These are phyloP conservation scores for Dothistroma pini DNA, from an alignment of 2,329 filamentous ascomycete genomes.

Conservation along the genomic window DNA sequence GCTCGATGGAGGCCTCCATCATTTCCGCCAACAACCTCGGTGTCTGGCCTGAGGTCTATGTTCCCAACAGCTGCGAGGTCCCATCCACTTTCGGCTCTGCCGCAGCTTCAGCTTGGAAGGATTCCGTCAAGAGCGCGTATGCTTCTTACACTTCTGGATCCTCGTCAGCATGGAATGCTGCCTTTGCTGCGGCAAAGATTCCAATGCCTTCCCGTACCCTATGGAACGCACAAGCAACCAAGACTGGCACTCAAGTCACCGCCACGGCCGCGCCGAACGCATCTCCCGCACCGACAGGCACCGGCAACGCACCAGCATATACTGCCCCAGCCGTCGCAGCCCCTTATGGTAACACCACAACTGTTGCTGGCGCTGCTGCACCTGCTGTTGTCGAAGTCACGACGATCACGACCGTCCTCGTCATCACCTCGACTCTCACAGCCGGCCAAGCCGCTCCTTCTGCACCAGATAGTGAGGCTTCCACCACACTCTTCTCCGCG, in stretches of 20 bases:
- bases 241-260: conserved; percentile 2
- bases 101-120: conserved; percentile 17
- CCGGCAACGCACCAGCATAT: background rate
- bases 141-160: conserved; percentile 17
- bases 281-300: background rate
- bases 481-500: background rate
- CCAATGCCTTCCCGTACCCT: conserved; percentile 10
- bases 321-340: background rate
- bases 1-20: conserved; percentile 19
- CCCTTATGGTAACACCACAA: conserved; percentile 1
- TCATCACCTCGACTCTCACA: conserved; percentile 16
- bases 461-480: background rate
- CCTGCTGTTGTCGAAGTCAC: conserved; percentile 6
- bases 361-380: background rate
- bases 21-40: conserved; percentile 16
- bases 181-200: conserved; percentile 18
- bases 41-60: conserved; percentile 23
- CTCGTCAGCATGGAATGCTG: conserved; percentile 12
- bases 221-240: conserved; percentile 11
- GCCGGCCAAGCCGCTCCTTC: conserved; percentile 4
- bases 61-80: conserved; percentile 23
- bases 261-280: conserved; percentile 6
- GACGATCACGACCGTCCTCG: conserved; percentile 19
- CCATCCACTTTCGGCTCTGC: conserved; percentile 20
- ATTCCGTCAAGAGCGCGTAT: conserved; percentile 13